Evolutionary conservation across 768 basidiomycete species (phyloP).

Genomic region (Boletales sp.): DNA sequence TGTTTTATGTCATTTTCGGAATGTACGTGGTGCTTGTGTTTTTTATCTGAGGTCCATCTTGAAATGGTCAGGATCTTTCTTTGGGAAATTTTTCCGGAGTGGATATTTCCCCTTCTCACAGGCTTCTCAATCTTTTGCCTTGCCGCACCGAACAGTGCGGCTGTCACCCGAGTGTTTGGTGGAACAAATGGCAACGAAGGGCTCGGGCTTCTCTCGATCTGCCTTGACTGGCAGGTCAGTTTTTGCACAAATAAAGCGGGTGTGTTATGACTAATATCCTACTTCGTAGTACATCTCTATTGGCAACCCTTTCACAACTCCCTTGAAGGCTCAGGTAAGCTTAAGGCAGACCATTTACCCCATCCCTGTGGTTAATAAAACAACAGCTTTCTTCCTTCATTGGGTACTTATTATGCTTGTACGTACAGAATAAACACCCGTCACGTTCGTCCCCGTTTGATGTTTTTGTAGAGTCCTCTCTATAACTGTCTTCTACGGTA

Average conservation of each 20-base stretch:
- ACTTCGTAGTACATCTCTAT: conserved; percentile 15
- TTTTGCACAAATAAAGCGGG: conserved; percentile 12
- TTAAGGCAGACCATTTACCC: not conserved
- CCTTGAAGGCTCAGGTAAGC: conserved; percentile 45
- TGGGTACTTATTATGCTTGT: conserved; percentile 52
- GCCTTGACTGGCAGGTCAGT: conserved; percentile 30
- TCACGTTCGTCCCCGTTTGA: not conserved
- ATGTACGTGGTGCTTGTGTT: conserved; percentile 30
- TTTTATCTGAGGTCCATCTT: not conserved
- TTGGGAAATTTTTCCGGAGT: conserved; percentile 23
- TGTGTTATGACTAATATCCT: not conserved
- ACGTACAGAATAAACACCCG: conserved; percentile 6
- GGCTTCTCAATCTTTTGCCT: conserved; percentile 62
- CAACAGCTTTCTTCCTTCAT: conserved; percentile 40
- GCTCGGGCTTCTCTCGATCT: conserved; percentile 47
- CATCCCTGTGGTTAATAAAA: not conserved
- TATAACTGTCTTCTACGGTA: conserved; percentile 38
- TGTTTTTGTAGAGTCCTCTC: conserved; percentile 28
- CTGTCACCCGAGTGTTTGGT: conserved; percentile 55
- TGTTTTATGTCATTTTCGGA: conserved; percentile 17
- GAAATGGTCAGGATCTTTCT: conserved; percentile 27
- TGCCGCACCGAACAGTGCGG: conserved; percentile 44
- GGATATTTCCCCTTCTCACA: conserved; percentile 54
- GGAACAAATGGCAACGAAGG: conserved; percentile 62
- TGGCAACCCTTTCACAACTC: conserved; percentile 49